Conservation (phyloP, 345 rosid species). For the Bretschneidera sinensis region DNA sequence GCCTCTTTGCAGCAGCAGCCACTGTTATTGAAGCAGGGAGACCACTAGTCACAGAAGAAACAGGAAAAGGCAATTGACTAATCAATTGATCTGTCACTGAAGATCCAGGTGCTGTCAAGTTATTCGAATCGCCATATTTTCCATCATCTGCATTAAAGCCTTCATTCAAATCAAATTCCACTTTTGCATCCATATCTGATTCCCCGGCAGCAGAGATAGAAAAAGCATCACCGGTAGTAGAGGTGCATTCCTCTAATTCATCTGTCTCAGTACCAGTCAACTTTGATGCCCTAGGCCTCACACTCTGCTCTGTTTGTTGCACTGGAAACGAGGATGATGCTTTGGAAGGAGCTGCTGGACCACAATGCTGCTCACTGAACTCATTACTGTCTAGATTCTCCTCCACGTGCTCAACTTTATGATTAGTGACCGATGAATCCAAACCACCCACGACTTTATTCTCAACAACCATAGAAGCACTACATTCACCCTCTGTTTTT, state of each 20-base stretch:
- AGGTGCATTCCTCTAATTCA: conserved; percentile 40
- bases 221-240: conserved; percentile 27
- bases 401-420: conserved; percentile 30
- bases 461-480: conserved; percentile 2
- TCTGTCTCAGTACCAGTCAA: conserved; percentile 31
- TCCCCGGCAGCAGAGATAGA: conserved; percentile 25
- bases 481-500: conserved; percentile 25
- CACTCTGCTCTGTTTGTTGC: conserved; percentile 27
- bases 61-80: conserved; percentile 35
- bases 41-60: conserved; percentile 41
- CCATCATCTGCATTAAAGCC: conserved; percentile 62
- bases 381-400: conserved; percentile 23
- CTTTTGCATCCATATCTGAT: conserved; percentile 46
- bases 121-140: conserved; percentile 34
- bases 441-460: conserved; percentile 8
- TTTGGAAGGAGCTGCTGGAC: conserved; percentile 13
- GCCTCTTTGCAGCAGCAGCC: conserved; percentile 84
- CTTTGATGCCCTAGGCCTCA: conserved; percentile 29
- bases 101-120: conserved; percentile 28
- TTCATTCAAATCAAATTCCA: conserved; percentile 85
- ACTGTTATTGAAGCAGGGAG: conserved; percentile 68
- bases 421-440: conserved; percentile 21
- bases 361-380: conserved; percentile 15
- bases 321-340: conserved; percentile 7
- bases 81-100: conserved; percentile 36